phyloP scores from a whole-genome alignment of 2,329 filamentous ascomycete species.

The Penicillium sp. region DNA sequence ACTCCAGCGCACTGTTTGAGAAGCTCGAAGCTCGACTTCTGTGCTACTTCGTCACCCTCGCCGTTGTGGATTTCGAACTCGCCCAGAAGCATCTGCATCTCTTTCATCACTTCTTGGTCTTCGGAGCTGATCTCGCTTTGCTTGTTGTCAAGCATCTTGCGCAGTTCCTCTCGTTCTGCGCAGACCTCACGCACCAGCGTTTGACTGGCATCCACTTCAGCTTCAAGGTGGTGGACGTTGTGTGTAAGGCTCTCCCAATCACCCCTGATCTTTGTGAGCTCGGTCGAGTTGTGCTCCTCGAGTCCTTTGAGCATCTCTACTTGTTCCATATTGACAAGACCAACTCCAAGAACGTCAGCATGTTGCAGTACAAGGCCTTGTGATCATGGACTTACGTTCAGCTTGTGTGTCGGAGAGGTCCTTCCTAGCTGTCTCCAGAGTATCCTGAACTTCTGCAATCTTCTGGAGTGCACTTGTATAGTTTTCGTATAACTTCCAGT shows the following conservation, averaged over 20 bases:
- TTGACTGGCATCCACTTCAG: conserved; percentile 42
- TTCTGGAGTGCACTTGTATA: conserved; percentile 39
- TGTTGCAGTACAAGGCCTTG: not conserved
- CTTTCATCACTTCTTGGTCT: conserved; percentile 42
- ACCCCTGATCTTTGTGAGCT: conserved; percentile 35
- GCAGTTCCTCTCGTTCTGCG: conserved; percentile 42
- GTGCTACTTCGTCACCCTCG: conserved; percentile 32
- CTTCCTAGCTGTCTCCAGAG: conserved; percentile 36
- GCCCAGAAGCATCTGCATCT: conserved; percentile 44
- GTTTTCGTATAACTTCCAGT: conserved; percentile 44
- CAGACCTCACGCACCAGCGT: conserved; percentile 40
- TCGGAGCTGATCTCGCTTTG: conserved; percentile 42
- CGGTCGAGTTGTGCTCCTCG: conserved; percentile 37
- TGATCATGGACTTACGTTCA: conserved; percentile 32
- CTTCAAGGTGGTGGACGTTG: conserved; percentile 40
- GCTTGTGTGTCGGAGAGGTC: conserved; percentile 39
- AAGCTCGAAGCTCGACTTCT: conserved; percentile 42
- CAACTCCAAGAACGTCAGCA: conserved; percentile 32
- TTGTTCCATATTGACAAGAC: conserved; percentile 40
- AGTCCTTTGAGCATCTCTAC: conserved; percentile 39
- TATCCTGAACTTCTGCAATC: conserved; percentile 41
- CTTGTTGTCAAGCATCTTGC: conserved; percentile 40
- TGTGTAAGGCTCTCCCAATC: conserved; percentile 37
- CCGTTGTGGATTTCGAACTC: conserved; percentile 41
- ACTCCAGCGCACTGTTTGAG: conserved; percentile 52